Percentiles rank a stretch among this genome's conserved stretches.
These are phyloP conservation scores for Debaryomyces sp. DNA, from an alignment of 1,139 yeast genomes.

Conservation along the genomic window DNA sequence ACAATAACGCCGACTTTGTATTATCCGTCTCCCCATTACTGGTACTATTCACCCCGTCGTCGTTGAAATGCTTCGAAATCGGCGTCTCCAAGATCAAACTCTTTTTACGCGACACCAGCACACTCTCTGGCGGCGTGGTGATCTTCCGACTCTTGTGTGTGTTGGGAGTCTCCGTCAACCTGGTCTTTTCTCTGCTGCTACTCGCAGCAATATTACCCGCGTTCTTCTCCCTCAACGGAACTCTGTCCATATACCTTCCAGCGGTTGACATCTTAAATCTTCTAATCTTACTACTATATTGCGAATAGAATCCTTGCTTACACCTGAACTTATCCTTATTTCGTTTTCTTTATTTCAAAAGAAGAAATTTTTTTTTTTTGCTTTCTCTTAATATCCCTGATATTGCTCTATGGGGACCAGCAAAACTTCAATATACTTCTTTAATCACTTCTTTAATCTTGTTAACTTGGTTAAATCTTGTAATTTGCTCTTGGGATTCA, in stretches of 20 bases:
- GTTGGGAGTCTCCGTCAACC: conserved; percentile 23
- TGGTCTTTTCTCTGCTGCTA: conserved; percentile 3
- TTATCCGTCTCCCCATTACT: conserved; percentile 4
- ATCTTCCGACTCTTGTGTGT: conserved; percentile 22
- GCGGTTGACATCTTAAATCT: conserved; percentile 6
- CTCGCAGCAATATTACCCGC: neutral
- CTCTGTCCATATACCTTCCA: conserved; percentile 6
- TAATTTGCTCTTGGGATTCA: neutral
- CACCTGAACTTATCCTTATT: conserved; percentile 1
- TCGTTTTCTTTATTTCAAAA: conserved; percentile 1
- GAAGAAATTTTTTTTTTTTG: conserved; percentile 1
- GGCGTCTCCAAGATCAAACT: conserved; percentile 22
- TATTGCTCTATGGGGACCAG: conserved; percentile 1
- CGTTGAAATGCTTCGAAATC: conserved; percentile 12
- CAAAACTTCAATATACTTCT: conserved; percentile 1
- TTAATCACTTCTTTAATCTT: neutral
- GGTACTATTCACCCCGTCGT: neutral
- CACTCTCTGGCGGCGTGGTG: conserved; percentile 41
- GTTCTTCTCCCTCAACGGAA: conserved; percentile 9
- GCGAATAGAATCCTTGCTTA: neutral
- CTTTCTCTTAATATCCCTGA: conserved; percentile 4
- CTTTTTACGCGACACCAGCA: conserved; percentile 13
- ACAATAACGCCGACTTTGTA: conserved; percentile 28
- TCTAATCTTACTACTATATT: neutral
- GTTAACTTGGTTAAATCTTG: neutral